Conservation (phyloP, 78 protist genomes). For the Chrysochromulina tobinii region DNA sequence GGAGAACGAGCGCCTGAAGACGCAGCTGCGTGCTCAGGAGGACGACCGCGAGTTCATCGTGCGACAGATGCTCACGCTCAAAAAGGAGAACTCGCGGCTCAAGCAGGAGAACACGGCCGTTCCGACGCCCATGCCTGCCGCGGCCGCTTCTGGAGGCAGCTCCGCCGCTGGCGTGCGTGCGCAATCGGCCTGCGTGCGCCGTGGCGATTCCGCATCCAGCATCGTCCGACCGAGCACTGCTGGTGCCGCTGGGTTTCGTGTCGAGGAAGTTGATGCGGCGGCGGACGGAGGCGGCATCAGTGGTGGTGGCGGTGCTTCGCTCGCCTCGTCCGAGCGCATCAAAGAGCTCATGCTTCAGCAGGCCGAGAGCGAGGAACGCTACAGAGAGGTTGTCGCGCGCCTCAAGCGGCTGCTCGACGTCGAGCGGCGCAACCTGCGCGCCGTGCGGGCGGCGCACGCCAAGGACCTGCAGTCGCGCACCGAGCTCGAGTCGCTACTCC, state of each 20-base stretch:
- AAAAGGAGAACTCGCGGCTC: conserved; percentile 17
- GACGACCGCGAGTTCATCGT: conserved; percentile 1
- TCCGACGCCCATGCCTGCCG: too few relatives aligned
- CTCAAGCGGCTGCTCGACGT: conserved; percentile 24
- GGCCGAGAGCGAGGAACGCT: not conserved
- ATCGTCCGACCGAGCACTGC: too few relatives aligned
- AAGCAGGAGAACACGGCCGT: too few relatives aligned
- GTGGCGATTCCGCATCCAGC: too few relatives aligned
- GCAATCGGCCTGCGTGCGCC: too few relatives aligned
- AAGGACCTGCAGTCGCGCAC: conserved; percentile 6
- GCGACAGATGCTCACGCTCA: not conserved
- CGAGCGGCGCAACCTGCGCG: conserved; percentile 9
- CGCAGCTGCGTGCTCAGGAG: not conserved
- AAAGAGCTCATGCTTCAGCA: not conserved
- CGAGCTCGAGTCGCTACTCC: conserved; percentile 6
- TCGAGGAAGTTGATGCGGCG: too few relatives aligned
- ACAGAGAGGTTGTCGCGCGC: not conserved
- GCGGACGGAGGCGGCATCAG: too few relatives aligned
- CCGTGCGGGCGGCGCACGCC: conserved; percentile 26
- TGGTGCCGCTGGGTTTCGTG: too few relatives aligned
- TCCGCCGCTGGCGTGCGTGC: too few relatives aligned
- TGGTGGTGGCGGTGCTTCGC: too few relatives aligned
- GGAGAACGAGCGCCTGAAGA: not conserved
- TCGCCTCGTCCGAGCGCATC: not conserved
- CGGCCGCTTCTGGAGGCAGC: too few relatives aligned